Base-by-base conservation (phyloP, 257 asterid genomes). In the Fraxinus anomala region DNA sequence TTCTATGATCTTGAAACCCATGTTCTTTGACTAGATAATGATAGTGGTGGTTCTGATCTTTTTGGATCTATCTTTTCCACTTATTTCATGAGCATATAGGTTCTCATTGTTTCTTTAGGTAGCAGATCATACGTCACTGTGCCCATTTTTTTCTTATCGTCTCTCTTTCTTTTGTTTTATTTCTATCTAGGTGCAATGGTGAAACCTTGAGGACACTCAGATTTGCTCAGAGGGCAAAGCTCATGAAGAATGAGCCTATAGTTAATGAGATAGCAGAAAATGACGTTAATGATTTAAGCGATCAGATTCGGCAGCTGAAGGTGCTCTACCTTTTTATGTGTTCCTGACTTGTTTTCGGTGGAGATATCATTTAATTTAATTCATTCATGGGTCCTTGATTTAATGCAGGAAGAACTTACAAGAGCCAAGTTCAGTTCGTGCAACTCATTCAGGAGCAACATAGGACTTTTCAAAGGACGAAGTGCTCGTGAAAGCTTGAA, bases 241-340 rank as follows among this genome's bases (percentile, higher is more conserved):
- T 88, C 77, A 73, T 93, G 79, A 88, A 86, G 82, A 96, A 96
- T 75, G 91, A 89, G 83, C 97, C 98, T 65, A 86, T 91, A 68
- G 87, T 92, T 81, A 93, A 96, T 82, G 97, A 90, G 87, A 93
- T 92, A 76, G 73, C 91, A 76, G 99, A 96, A 87, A 97, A 93
- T 70, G 97, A 92, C 79, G 95, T 90, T 61, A 89, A 92, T 80
- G 96, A 85, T 80, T 83, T 96, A 75, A 89, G 94, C n/a, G 96
- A 93, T 89, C 96, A 90, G 89, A 96, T 96, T 80, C 91, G 97
- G 4, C 92, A 87, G 83, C 87, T 96, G 73, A 96, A 96, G 99
- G 99, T 93, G 85, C 49, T 70, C 6, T 63, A 63, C 19, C 17
- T 61, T 30, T 30, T 63, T 12, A 10, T 19, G 1, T 63, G 69